A percentile compares a stretch with the other conserved stretches of the same genome.
phyloP scores from a whole-genome alignment of 306 rosid genomes.

The Bauhinia variegata region DNA sequence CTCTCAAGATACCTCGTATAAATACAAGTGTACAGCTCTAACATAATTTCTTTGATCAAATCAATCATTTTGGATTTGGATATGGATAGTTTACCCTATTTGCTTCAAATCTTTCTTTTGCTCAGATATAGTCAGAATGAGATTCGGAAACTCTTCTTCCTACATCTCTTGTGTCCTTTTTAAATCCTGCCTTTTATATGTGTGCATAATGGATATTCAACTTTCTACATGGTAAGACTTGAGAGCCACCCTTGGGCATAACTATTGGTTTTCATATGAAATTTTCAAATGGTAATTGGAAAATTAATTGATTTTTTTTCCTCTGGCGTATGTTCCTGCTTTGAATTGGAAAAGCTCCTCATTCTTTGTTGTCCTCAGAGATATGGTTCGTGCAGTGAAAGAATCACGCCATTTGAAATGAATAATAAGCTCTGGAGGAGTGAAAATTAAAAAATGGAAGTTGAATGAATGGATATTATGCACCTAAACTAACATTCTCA shows the following conservation, averaged over 20 bases:
- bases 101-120: conserved; percentile 34
- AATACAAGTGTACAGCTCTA: conserved; percentile 72
- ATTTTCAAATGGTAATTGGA: conserved; percentile 11
- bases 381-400: no score
- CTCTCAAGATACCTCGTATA: conserved; percentile 48
- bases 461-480: no score
- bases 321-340: no score
- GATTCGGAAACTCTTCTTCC: conserved; percentile 31
- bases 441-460: no score
- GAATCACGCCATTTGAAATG: no score
- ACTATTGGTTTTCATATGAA: neutral
- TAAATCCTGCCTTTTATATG: conserved; percentile 47
- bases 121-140: conserved; percentile 34
- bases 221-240: conserved; percentile 41
- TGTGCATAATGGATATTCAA: conserved; percentile 48
- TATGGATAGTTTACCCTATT: conserved; percentile 23
- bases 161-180: conserved; percentile 25
- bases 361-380: no score
- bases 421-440: no score
- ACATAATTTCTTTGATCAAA: conserved; percentile 47
- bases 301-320: conserved; percentile 26
- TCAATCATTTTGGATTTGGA: conserved; percentile 48
- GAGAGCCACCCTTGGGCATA: conserved; percentile 31
- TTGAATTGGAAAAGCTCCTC: no score
- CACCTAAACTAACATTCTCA: no score